Evolutionary conservation across 169 alveolate genomes (phyloP), one percentile per base, ranked within the genome.

Genomic region (Eimeria tenella): DNA sequence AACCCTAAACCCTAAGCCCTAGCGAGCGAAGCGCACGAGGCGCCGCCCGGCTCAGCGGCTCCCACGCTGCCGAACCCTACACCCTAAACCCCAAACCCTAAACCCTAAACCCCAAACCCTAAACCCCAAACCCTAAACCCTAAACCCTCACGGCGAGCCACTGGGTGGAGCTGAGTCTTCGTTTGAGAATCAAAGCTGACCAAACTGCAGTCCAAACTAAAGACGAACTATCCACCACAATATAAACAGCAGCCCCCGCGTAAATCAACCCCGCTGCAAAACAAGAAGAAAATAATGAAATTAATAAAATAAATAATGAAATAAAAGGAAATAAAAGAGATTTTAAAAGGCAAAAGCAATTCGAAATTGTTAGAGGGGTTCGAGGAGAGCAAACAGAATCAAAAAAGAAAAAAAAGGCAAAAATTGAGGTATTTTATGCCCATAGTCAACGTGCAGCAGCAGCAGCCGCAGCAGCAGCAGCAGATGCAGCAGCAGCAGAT

Each of bases 201-300:
- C 97, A 96, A 42, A 96, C 87, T 4, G 97, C 97, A 79, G 97
- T 96, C 94, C 95, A 96, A 8, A 96, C 95, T 23, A 96, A 63
- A 15, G 97, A 94, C 62, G 95, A 94, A 53, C 97, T 96, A 42
- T 96, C 97, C 21, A 96, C 92, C 25, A 96, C 94, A 23, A 94
- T 93, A 74, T 96, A 96, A 79, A 96, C 93, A 15, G 96, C 96
- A 5, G 97, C 95, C 4, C 97, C 97, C 9, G 97, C 95, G 70
- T 90, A 94, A n/a, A 96, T 60, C 60, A 96, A 31, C 10, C 97
- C 97, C 52, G 94, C 95, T 96, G 88, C 70, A 49, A 55, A 4
- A 53, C 10, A 19, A 31, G 21, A 82, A 53, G 52, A 10, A 13
- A 13, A 53, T 55, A 25, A 82, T 11, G 75, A n/a, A 82, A n/a